These are phyloP conservation scores for Phytopythium kandeliae DNA, from an alignment of 352 stramenopile species.

Conservation along the genomic window DNA sequence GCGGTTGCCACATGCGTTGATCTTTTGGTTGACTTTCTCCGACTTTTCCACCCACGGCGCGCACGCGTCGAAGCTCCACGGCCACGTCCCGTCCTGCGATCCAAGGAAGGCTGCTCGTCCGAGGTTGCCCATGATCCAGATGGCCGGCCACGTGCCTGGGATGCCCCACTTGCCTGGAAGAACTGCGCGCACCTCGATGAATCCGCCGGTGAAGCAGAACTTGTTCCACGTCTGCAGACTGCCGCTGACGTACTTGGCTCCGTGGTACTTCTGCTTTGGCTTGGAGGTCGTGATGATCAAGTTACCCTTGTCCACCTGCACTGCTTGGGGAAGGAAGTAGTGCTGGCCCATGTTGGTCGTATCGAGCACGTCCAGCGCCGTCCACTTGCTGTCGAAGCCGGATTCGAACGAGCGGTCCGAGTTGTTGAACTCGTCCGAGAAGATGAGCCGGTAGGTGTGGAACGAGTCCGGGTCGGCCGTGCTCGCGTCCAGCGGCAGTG, in stretches of 20 bases:
- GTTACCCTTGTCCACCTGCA: conserved; percentile 91
- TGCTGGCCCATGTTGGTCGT: conserved; percentile 94
- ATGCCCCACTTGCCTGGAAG: conserved; percentile 93
- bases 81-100: conserved; percentile 94
- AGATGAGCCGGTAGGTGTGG: conserved; percentile 82
- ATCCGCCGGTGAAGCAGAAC: conserved; percentile 98
- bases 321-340: conserved; percentile 92
- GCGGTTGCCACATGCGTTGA: conserved; percentile 92
- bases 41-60: conserved; percentile 75
- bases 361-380: conserved; percentile 94
- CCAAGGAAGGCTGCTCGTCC: conserved; percentile 92
- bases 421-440: conserved; percentile 97
- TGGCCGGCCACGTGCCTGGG: conserved; percentile 94
- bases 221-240: conserved; percentile 99
- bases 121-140: conserved; percentile 99
- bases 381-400: conserved; percentile 95
- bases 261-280: conserved; percentile 72
- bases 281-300: conserved; percentile 91
- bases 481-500: conserved; percentile 17
- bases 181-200: conserved; percentile 92
- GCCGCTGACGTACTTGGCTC: conserved; percentile 82
- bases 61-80: conserved; percentile 95
- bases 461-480: conserved; percentile 30
- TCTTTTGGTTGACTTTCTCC: conserved; percentile 90
- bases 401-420: conserved; percentile 91